Conservation (phyloP, 768 basidiomycete species). For the Leccinum obscurum region DNA sequence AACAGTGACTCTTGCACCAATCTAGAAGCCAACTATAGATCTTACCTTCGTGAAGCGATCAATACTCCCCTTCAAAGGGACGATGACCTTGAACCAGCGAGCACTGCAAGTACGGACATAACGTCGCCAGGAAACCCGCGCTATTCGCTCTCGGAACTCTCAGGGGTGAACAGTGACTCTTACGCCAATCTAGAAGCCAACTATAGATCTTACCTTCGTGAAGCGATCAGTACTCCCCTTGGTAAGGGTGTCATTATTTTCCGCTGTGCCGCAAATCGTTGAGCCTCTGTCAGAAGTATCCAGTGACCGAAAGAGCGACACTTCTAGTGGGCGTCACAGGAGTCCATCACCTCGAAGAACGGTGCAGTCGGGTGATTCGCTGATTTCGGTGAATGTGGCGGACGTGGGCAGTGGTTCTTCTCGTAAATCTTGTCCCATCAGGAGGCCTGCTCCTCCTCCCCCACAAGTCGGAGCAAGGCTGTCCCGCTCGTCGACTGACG, state of each 20-base stretch:
- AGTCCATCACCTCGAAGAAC: neutral
- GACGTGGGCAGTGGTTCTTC: neutral
- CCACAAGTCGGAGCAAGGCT: neutral
- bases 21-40: neutral
- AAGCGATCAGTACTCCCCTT: conserved; percentile 1
- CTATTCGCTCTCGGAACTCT: neutral
- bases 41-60: no score
- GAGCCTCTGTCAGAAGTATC: conserved; percentile 3
- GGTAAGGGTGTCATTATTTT: conserved; percentile 1
- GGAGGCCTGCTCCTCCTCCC: neutral
- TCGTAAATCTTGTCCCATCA: neutral
- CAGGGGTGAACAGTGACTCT: neutral
- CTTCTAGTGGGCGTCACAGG: conserved; percentile 1
- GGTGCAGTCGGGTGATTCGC: neutral
- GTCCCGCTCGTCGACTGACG: neutral
- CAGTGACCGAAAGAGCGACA: neutral
- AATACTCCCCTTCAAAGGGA: neutral
- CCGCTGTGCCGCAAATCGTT: neutral
- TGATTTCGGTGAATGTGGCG: neutral
- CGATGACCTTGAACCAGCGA: neutral
- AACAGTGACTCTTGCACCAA: neutral
- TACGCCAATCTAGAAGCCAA: neutral
- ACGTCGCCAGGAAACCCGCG: neutral
- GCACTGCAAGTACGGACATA: neutral
- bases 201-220: neutral